Evolutionary conservation across 371 early-diverging fungal genomes (phyloP).

Genomic region (Actinomucor elegans): DNA sequence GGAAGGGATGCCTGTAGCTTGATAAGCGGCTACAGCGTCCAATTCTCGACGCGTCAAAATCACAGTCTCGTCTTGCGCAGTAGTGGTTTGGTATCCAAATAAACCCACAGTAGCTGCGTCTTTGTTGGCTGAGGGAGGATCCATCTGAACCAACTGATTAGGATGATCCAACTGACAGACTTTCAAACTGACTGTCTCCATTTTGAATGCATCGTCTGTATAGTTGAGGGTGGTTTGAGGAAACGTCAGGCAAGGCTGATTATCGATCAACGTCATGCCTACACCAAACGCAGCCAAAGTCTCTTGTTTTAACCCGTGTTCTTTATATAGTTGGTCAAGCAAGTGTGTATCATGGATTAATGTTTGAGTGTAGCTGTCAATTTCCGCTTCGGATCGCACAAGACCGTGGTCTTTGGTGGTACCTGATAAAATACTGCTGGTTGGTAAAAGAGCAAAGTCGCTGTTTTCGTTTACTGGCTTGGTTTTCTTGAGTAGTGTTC

Average conservation of each 20-base stretch:
- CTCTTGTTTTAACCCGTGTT: constrained; percentile 24
- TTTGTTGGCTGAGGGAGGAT: constrained; percentile 26
- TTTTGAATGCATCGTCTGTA: constrained; percentile 9
- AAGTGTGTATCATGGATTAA: constrained; percentile 15
- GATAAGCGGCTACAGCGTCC: constrained; percentile 74
- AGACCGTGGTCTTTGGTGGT: constrained; percentile 3
- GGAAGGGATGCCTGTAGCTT: constrained; percentile 64
- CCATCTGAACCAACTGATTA: constrained; percentile 13
- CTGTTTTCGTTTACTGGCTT: background rate
- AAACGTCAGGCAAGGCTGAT: constrained; percentile 36
- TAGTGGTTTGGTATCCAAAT: constrained; percentile 67
- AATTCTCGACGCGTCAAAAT: constrained; percentile 64
- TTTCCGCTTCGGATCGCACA: constrained; percentile 24
- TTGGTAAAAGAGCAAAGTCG: background rate
- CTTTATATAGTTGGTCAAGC: constrained; percentile 10
- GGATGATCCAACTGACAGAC: constrained; percentile 25
- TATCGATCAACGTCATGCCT: constrained; percentile 12
- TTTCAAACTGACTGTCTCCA: constrained; percentile 38
- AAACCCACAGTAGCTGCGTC: constrained; percentile 41
- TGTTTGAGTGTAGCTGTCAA: constrained; percentile 17
- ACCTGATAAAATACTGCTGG: constrained; percentile 2
- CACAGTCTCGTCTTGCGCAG: constrained; percentile 35
- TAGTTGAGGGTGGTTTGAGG: constrained; percentile 40
- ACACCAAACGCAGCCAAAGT: constrained; percentile 30
- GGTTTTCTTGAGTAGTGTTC: background rate